Percentiles rank a stretch among this genome's conserved stretches.
These are phyloP conservation scores for Colletotrichum sp. DNA, from an alignment of 2,329 filamentous ascomycete genomes.

Conservation along the genomic window DNA sequence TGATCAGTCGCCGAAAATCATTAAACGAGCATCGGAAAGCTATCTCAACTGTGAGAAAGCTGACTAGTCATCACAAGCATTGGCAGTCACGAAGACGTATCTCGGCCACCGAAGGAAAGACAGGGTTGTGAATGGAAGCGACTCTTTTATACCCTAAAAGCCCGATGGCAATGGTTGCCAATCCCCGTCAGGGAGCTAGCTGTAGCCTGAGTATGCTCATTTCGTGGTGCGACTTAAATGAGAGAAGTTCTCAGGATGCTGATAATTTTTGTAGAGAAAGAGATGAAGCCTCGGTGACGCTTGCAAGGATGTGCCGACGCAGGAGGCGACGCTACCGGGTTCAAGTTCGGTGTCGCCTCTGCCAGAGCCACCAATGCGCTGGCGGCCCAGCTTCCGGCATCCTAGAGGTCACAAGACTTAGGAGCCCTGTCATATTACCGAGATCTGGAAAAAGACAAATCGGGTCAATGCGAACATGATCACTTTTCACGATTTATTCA, in stretches of 20 bases:
- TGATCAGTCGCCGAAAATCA: neutral
- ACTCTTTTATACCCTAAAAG: neutral
- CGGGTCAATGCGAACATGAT: neutral
- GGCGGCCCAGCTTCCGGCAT: neutral
- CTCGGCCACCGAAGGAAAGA: too few species aligned
- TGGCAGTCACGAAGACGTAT: too few species aligned
- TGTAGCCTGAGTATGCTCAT: neutral
- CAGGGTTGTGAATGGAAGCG: neutral
- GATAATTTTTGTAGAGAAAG: neutral
- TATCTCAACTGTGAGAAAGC: neutral
- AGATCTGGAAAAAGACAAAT: neutral
- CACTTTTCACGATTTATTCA: too few species aligned
- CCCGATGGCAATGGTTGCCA: neutral
- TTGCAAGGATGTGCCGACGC: too few species aligned
- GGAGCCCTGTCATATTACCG: neutral
- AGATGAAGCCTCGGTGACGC: too few species aligned
- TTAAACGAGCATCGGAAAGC: fast-evolving
- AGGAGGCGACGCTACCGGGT: neutral
- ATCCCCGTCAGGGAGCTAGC: fast-evolving
- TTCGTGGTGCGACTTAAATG: neutral
- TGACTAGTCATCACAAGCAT: neutral
- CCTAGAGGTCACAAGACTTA: neutral
- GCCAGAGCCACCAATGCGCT: fast-evolving
- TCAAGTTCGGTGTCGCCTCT: neutral
- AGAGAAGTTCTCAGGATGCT: neutral